These are phyloP conservation scores for Geosmithia putterillii DNA, from an alignment of 2,329 filamentous ascomycete genomes.

Conservation along the genomic window DNA sequence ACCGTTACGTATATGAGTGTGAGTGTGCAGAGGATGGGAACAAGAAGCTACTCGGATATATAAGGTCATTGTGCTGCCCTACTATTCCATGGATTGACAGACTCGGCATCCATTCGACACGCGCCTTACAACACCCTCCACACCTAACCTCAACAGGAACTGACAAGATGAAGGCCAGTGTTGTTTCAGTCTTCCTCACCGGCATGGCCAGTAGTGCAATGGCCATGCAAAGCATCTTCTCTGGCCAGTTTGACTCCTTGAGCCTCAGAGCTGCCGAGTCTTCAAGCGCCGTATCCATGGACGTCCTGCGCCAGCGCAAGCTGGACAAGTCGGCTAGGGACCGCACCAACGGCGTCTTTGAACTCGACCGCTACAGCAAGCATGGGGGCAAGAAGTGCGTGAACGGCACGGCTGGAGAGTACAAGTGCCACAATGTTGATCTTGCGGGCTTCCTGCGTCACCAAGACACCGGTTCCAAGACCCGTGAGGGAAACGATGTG, in stretches of 20 bases:
- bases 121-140: conserved; percentile 6
- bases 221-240: conserved; percentile 1
- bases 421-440: conserved; percentile 22
- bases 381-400: conserved; percentile 9
- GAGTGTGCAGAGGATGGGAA: too few relatives aligned
- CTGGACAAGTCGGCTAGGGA: conserved; percentile 3
- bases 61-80: too few relatives aligned
- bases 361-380: conserved; percentile 7
- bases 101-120: neutral
- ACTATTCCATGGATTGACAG: neutral
- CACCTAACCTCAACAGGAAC: conserved; percentile 9
- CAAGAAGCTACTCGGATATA: too few relatives aligned
- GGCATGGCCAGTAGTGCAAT: conserved; percentile 3
- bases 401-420: conserved; percentile 18
- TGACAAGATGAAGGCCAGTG: conserved; percentile 5
- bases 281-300: conserved; percentile 6
- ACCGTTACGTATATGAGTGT: too few relatives aligned
- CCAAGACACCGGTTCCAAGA: conserved; percentile 18
- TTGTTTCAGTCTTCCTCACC: conserved; percentile 4
- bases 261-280: conserved; percentile 5
- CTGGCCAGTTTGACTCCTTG: conserved; percentile 2
- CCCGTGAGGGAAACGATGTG: conserved; percentile 21
- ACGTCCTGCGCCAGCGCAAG: conserved; percentile 5
- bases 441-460: conserved; percentile 23
- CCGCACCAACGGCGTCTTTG: conserved; percentile 6